Percentiles rank a stretch among this genome's conserved stretches.
These are phyloP conservation scores for Acanthamoeba lenticulata DNA, from an alignment of 208 protist species.

Conservation along the genomic window DNA sequence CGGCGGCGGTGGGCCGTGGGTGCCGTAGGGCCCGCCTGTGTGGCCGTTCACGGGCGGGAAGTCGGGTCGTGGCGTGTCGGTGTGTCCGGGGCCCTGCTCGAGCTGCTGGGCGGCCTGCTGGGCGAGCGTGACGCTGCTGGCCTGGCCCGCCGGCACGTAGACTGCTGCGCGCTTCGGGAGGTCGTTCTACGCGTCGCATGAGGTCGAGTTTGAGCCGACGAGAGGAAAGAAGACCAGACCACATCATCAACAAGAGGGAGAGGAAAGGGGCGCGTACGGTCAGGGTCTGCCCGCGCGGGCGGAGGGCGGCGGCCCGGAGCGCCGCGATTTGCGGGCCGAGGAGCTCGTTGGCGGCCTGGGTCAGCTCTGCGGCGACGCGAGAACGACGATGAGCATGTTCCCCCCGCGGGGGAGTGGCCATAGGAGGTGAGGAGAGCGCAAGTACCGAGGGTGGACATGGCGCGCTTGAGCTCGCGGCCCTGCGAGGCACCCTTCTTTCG, in stretches of 20 bases:
- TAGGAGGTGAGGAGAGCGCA: not conserved
- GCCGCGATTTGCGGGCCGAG: not conserved
- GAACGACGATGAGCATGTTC: not conserved
- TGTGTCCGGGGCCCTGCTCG: too few species aligned
- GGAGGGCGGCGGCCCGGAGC: not conserved
- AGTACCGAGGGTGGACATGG: conserved; percentile 17
- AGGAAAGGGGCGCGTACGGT: not conserved
- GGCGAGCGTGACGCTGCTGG: not conserved
- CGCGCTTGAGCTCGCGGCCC: not conserved
- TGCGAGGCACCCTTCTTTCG: not conserved
- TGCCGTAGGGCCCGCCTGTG: not conserved
- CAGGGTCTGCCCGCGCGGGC: not conserved
- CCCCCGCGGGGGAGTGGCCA: too few species aligned
- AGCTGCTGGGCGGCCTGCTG: conserved; percentile 4
- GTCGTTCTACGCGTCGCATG: not conserved
- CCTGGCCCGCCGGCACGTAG: not conserved
- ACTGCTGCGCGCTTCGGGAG: not conserved
- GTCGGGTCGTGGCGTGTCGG: not conserved
- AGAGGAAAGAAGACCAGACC: not conserved
- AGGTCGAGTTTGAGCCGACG: not conserved
- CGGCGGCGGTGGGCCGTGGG: not conserved
- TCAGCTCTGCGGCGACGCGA: not conserved
- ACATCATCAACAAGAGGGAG: not conserved
- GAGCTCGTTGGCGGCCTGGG: not conserved
- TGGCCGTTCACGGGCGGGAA: not conserved